phyloP scores from a whole-genome alignment of 768 basidiomycete species.

The Cyclocybe cylindracea region DNA sequence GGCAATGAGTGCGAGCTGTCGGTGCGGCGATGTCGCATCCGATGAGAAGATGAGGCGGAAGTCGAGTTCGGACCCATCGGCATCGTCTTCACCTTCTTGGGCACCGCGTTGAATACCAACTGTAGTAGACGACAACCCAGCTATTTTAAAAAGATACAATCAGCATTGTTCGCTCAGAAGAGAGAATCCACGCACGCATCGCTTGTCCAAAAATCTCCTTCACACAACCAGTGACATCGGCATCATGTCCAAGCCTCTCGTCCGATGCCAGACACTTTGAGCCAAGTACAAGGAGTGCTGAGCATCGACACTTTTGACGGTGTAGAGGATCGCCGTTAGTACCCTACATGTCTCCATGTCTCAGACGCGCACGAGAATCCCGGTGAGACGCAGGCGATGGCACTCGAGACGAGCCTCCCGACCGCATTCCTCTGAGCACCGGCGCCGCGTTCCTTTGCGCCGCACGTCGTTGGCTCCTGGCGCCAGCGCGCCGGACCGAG shows the following conservation, averaged over 20 bases:
- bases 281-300: slow-evolving; percentile 76
- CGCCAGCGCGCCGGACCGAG: slow-evolving; percentile 32
- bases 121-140: slow-evolving; percentile 78
- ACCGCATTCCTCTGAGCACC: slow-evolving; percentile 22
- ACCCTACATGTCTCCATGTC: slow-evolving; percentile 9
- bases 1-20: slow-evolving; percentile 19
- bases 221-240: slow-evolving; percentile 82
- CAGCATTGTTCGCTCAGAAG: slow-evolving; percentile 7
- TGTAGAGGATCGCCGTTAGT: slow-evolving; percentile 1
- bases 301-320: slow-evolving; percentile 8
- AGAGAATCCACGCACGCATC: slow-evolving; percentile 61
- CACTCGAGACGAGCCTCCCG: slow-evolving; percentile 28
- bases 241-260: slow-evolving; percentile 96
- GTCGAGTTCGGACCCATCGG: slow-evolving; percentile 9
- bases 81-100: slow-evolving; percentile 22
- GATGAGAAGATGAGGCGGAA: neutral
- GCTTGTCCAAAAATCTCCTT: slow-evolving; percentile 83
- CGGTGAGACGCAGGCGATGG: slow-evolving; percentile 18
- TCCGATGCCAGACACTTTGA: slow-evolving; percentile 73
- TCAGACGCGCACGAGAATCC: slow-evolving; percentile 6
- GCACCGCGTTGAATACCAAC: slow-evolving; percentile 69
- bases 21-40: slow-evolving; percentile 18
- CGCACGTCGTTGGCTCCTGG: slow-evolving; percentile 29
- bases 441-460: slow-evolving; percentile 41
- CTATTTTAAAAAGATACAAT: slow-evolving; percentile 34